These are phyloP conservation scores for Tulasnella sp. DNA, from an alignment of 768 basidiomycete genomes.

Conservation along the genomic window DNA sequence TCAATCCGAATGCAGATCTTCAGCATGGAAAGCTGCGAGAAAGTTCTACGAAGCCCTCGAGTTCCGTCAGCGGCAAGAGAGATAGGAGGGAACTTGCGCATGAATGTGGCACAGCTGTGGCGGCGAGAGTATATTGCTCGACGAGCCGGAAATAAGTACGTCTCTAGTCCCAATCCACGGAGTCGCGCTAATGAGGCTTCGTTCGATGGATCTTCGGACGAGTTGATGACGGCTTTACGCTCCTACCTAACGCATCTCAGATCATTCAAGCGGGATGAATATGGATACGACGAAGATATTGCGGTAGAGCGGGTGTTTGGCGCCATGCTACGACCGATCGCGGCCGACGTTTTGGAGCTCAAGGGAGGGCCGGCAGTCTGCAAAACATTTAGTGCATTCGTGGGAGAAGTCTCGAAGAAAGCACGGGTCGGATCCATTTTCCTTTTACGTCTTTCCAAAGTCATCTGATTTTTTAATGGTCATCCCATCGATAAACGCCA, in stretches of 20 bases:
- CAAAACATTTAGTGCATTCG: neutral
- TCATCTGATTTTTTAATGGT: neutral
- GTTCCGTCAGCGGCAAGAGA: neutral
- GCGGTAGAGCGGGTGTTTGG: neutral
- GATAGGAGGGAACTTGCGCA: neutral
- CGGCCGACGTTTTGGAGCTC: neutral
- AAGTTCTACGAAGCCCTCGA: neutral
- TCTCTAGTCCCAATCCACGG: neutral
- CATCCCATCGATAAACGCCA: neutral
- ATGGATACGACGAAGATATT: neutral
- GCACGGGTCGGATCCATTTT: neutral
- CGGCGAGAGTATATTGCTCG: neutral
- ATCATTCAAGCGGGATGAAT: neutral
- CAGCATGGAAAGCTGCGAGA: neutral
- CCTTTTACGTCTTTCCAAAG: neutral
- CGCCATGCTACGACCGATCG: neutral
- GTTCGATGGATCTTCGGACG: neutral
- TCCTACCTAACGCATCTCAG: neutral
- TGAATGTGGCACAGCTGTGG: neutral
- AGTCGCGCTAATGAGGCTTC: neutral
- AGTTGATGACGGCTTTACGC: neutral
- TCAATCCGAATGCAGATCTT: neutral
- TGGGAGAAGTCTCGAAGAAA: neutral
- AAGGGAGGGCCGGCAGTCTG: neutral
- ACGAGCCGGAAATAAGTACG: neutral